Evolutionary conservation across 1,139 yeast genomes (phyloP).

Genomic region (Scheffersomyces parashehatae): DNA sequence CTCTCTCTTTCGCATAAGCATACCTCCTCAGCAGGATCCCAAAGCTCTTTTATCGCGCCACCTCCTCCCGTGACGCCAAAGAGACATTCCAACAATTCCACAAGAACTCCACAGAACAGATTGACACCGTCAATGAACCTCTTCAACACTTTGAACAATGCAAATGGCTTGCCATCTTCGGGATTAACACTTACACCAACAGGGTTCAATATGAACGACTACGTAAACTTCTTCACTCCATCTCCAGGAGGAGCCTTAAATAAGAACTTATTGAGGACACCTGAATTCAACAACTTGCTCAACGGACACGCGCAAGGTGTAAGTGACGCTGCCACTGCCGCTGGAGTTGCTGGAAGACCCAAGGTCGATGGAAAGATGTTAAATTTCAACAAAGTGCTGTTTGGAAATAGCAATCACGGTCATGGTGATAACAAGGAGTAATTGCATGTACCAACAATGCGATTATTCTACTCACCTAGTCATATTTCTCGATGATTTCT

Average conservation of each 20-base stretch:
- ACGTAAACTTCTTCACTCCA: constrained; percentile 76
- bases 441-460: too few species aligned
- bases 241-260: constrained; percentile 53
- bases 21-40: constrained; percentile 6
- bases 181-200: constrained; percentile 57
- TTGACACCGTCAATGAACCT: constrained; percentile 45
- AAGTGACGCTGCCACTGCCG: constrained; percentile 1
- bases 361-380: constrained; percentile 47
- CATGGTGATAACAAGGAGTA: too few species aligned
- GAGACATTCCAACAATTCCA: constrained; percentile 28
- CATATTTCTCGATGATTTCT: too few species aligned
- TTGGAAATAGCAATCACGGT: constrained; percentile 12
- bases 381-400: constrained; percentile 43
- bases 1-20: constrained; percentile 10
- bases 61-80: constrained; percentile 51
- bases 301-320: constrained; percentile 10
- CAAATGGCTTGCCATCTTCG: constrained; percentile 40
- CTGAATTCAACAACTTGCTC: constrained; percentile 40
- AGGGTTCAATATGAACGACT: constrained; percentile 81
- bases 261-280: constrained; percentile 41
- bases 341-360: constrained; percentile 15
- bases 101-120: constrained; percentile 46
- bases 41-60: constrained; percentile 36
- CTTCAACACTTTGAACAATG: constrained; percentile 26
- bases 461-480: too few species aligned